Conservation (phyloP, 2,329 filamentous ascomycete genomes). For the Ophiostoma perfectum region DNA sequence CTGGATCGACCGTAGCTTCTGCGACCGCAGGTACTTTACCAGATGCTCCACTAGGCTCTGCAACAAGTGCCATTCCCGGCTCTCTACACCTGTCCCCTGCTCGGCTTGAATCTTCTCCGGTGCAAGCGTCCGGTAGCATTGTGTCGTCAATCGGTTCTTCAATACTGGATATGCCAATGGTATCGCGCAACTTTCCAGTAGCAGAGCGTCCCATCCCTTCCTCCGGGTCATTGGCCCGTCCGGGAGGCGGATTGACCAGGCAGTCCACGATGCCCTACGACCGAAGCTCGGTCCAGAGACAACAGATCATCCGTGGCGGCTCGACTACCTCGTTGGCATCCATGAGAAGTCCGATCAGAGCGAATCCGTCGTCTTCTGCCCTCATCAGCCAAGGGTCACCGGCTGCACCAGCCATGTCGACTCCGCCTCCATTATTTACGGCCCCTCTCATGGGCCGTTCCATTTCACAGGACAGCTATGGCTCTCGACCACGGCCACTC, state of each 20-base stretch:
- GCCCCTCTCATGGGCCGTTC: conserved; percentile 21
- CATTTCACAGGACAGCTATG: conserved; percentile 25
- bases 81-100: neutral
- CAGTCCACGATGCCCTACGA: conserved; percentile 18
- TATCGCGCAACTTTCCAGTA: neutral
- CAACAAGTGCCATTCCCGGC: neutral
- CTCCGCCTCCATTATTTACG: neutral
- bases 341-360: neutral
- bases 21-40: neutral
- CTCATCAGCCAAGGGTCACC: neutral
- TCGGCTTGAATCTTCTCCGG: neutral
- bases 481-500: neutral
- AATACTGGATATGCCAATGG: conserved; percentile 20
- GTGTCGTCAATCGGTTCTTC: conserved; percentile 13
- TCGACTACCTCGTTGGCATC: neutral
- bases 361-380: neutral
- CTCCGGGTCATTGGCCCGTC: neutral
- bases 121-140: neutral
- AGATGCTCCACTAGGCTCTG: neutral
- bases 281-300: neutral
- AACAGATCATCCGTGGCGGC: neutral
- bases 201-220: neutral
- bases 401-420: neutral
- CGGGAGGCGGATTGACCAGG: conserved; percentile 13
- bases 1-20: conserved; percentile 8